phyloP scores from a whole-genome alignment of 345 rosid genomes.

The Arabis alpina region DNA sequence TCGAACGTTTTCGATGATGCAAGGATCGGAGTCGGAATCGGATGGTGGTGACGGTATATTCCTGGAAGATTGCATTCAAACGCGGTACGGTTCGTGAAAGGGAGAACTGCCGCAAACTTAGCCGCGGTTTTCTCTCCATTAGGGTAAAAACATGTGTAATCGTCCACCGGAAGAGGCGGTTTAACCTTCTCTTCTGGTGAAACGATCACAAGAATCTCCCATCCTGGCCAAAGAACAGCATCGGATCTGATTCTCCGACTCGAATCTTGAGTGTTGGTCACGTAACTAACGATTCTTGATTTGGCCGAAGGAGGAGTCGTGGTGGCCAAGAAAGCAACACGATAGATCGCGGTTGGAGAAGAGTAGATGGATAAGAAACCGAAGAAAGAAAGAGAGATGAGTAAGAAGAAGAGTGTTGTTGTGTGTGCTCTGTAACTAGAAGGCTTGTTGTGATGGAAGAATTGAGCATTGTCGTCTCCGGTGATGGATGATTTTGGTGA shows the following conservation, averaged over 20 bases:
- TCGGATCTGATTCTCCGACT: conserved; percentile 42
- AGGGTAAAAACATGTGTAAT: conserved; percentile 60
- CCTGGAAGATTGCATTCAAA: conserved; percentile 67
- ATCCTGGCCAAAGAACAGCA: conserved; percentile 67
- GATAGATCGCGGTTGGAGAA: conserved; percentile 36
- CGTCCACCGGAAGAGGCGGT: background rate
- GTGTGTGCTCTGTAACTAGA: conserved; percentile 34
- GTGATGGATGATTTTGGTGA: conserved; percentile 14
- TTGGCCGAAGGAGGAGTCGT: conserved; percentile 3
- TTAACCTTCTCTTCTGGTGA: conserved; percentile 33
- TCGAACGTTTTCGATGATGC: conserved; percentile 34
- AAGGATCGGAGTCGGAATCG: conserved; percentile 58
- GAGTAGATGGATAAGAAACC: conserved; percentile 38
- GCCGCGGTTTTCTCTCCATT: conserved; percentile 60
- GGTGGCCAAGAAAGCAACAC: background rate
- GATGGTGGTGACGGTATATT: conserved; percentile 51
- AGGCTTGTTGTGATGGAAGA: conserved; percentile 8
- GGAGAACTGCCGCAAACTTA: conserved; percentile 51
- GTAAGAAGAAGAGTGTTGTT: conserved; percentile 42
- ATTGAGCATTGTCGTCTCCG: conserved; percentile 21
- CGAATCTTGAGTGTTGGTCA: conserved; percentile 19
- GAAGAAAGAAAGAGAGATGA: conserved; percentile 38
- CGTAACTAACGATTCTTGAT: conserved; percentile 8
- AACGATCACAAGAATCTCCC: conserved; percentile 69
- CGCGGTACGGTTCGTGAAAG: conserved; percentile 53